phyloP scores from a whole-genome alignment of 176 grass and related monocot genomes.

The Musa acuminata region DNA sequence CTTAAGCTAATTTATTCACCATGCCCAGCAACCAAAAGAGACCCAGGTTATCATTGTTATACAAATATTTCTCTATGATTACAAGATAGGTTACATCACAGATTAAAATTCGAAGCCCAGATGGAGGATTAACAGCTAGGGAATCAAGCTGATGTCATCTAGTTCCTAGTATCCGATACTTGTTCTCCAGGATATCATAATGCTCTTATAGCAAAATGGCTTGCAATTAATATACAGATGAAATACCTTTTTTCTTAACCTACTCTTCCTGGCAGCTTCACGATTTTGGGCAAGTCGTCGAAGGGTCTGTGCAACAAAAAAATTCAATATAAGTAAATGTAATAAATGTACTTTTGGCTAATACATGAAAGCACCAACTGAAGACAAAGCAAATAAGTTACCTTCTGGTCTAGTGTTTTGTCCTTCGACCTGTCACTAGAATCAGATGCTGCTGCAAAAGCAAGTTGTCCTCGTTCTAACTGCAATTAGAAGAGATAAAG shows the following conservation, averaged over 20 bases:
- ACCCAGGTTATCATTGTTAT: no score
- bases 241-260: slow-evolving; percentile 94
- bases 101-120: background rate
- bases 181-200: background rate
- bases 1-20: no score
- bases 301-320: slow-evolving; percentile 38
- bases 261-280: slow-evolving; percentile 95
- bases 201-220: background rate
- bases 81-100: background rate
- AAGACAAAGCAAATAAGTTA: slow-evolving; percentile 15
- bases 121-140: background rate
- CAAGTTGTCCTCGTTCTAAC: slow-evolving; percentile 8
- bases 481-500: background rate
- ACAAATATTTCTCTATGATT: background rate
- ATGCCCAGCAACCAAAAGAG: no score
- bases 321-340: slow-evolving; percentile 1
- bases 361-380: background rate
- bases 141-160: background rate
- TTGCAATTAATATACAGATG: background rate
- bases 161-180: background rate
- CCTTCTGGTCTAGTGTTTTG: slow-evolving; percentile 76
- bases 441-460: slow-evolving; percentile 4
- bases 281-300: slow-evolving; percentile 98
- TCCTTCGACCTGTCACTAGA: slow-evolving; percentile 37
- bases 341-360: background rate